Base-by-base conservation (phyloP, 441 rosid genomes). In the Aleurites moluccanus region DNA sequence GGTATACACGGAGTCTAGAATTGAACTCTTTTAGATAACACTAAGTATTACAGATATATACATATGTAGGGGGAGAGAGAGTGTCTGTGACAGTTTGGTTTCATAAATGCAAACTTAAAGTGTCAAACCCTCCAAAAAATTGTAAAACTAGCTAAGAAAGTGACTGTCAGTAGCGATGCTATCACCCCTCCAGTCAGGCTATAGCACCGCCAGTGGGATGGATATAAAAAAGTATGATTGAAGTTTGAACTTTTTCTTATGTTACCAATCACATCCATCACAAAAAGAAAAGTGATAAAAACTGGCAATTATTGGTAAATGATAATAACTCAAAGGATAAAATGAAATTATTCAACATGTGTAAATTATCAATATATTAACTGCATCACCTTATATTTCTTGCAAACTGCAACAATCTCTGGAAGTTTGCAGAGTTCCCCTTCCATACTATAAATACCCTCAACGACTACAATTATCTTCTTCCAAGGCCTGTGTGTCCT, bases 361-460 rank as follows among this genome's bases (percentile, higher is more conserved):
- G 38, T n/a, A 47, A 60, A 49, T 25, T 13, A 42, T 14, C 40
- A 33, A 10, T 7, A 6, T 47, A 27, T 45, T 15, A 47, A 8
- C 2, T 27, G 23, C 33, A 49, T 57, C 96, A 89, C 97, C 96
- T 90, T 94, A 76, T 89, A 94, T 73, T 88, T 90, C 75, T 92
- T 92, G 91, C 96, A 94, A 44, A 94, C 82, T 6, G 97, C 86
- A 45, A 92, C 82, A 59, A 94, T 85, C 82, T 94, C 98, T 23
- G 97, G 97, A 55, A 94, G 90, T 64, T 89, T 83, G 84, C 97
- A 90, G 47, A 94, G 78, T 45, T 92, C 92, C 30, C 97, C 97
- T 80, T 94, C 98, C 97, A 94, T 92, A 73, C 98, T 92, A 74
- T 92, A 94, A 68, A 94, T 92, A 33, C 98, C 99, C 80, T 94